phyloP scores from a whole-genome alignment of 176 grass and related monocot species.

The Pontederia paniculata region DNA sequence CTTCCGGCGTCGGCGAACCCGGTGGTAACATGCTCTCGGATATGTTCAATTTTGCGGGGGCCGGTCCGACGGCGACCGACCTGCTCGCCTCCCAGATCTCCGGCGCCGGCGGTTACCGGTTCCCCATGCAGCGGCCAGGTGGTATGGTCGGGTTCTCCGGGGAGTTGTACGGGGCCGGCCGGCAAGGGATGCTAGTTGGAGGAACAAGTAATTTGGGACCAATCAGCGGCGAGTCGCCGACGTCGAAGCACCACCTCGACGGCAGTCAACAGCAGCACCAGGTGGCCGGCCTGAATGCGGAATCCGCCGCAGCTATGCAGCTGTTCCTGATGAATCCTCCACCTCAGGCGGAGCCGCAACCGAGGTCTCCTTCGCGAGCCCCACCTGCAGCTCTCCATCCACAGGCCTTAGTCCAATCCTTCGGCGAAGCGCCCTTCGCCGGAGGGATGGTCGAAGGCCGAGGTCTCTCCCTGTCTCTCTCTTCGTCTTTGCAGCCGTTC shows the following conservation, averaged over 20 bases:
- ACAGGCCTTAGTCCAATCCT: neutral
- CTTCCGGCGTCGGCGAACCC: constrained; percentile 28
- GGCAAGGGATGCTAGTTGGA: neutral
- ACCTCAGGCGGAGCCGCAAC: neutral
- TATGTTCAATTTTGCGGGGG: constrained; percentile 77
- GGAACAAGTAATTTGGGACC: too few relatives aligned
- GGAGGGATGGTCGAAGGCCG: neutral
- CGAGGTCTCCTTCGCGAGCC: neutral
- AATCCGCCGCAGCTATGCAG: neutral
- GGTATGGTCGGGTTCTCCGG: constrained; percentile 22
- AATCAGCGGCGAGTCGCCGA: too few relatives aligned
- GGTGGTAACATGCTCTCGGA: constrained; percentile 72
- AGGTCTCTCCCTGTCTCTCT: constrained; percentile 16
- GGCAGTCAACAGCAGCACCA: neutral
- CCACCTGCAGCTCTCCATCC: neutral
- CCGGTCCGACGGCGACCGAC: constrained; percentile 48
- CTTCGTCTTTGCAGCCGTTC: constrained; percentile 12
- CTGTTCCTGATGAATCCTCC: constrained; percentile 8
- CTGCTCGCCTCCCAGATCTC: constrained; percentile 74
- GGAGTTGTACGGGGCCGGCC: constrained; percentile 8
- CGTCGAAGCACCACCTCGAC: too few relatives aligned
- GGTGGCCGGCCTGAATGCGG: neutral
- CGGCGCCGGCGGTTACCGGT: constrained; percentile 31
- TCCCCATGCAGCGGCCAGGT: constrained; percentile 23
- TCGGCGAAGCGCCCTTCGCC: neutral